Evolutionary conservation across 2,329 filamentous ascomycete genomes (phyloP).

Genomic region (Aureobasidium pullulans): DNA sequence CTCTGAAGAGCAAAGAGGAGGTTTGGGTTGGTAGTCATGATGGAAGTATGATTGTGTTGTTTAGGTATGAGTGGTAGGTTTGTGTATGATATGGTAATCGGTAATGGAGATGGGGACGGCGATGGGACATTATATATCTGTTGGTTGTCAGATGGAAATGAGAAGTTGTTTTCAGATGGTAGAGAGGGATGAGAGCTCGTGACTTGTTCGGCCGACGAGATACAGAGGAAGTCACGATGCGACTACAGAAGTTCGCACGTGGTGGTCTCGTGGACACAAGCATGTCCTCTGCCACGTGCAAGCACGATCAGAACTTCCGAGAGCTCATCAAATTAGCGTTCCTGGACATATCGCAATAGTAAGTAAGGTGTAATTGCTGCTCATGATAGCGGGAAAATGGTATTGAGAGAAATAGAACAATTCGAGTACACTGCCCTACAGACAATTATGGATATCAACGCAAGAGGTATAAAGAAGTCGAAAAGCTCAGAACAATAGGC

Average conservation of each 20-base stretch:
- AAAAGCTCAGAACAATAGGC: neutral
- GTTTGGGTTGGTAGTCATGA: slow-evolving; percentile 5
- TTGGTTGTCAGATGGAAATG: neutral
- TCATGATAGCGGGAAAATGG: neutral
- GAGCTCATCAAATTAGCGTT: neutral
- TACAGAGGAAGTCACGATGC: neutral
- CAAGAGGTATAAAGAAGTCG: neutral
- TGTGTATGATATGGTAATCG: neutral
- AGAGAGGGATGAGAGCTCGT: neutral
- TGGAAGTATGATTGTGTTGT: neutral
- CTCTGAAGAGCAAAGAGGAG: slow-evolving; percentile 2
- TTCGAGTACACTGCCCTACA: neutral
- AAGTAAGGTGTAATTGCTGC: neutral
- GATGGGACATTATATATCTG: neutral
- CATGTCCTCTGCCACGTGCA: neutral
- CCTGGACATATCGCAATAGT: neutral
- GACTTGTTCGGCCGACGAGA: neutral
- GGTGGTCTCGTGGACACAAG: neutral
- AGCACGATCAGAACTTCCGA: neutral
- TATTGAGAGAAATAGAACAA: no score
- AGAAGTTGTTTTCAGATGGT: neutral
- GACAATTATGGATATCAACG: neutral
- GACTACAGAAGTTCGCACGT: neutral
- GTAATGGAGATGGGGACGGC: neutral
- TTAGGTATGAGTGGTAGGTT: neutral